phyloP scores from a whole-genome alignment of 2,329 filamentous ascomycete species.

The Sclerotinia glacialis region DNA sequence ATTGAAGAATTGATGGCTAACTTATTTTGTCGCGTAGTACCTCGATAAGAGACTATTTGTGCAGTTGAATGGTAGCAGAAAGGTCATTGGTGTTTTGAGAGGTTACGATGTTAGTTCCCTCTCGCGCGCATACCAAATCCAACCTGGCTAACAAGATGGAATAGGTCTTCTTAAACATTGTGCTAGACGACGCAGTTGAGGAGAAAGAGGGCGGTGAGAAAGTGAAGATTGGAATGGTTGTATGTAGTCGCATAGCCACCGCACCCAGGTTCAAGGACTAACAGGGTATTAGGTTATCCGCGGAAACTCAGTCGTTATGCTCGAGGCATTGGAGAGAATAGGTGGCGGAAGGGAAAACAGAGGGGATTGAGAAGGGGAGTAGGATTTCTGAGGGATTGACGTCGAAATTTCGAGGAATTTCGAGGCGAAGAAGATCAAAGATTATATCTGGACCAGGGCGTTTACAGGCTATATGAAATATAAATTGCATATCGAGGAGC shows the following conservation, averaged over 20 bases:
- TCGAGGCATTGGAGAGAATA: conserved; percentile 75
- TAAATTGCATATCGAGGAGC: conserved; percentile 20
- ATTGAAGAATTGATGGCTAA: conserved; percentile 58
- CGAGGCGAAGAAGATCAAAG: conserved; percentile 11
- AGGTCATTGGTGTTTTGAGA: conserved; percentile 89
- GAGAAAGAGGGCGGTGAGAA: conserved; percentile 92
- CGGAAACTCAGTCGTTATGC: conserved; percentile 97
- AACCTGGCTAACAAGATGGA: background rate
- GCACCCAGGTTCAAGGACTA: background rate
- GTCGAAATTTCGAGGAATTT: background rate
- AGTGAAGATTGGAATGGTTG: conserved; percentile 86
- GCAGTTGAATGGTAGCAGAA: conserved; percentile 95
- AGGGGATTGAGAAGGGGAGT: background rate
- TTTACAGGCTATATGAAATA: conserved; percentile 21
- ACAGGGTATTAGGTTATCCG: conserved; percentile 69
- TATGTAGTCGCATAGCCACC: conserved; percentile 47
- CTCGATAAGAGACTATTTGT: conserved; percentile 99
- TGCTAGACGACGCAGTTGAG: conserved; percentile 93
- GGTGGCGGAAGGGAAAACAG: conserved; percentile 53
- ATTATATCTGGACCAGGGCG: conserved; percentile 19
- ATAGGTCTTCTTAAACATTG: conserved; percentile 96
- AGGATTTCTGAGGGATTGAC: background rate
- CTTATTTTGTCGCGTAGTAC: conserved; percentile 59
- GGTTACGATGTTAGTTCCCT: conserved; percentile 81
- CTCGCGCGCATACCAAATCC: background rate